Percentiles rank a stretch among this genome's conserved stretches.
These are phyloP conservation scores for Dimargaris cristalligena DNA, from an alignment of 192 early-diverging fungal genomes.

Conservation along the genomic window DNA sequence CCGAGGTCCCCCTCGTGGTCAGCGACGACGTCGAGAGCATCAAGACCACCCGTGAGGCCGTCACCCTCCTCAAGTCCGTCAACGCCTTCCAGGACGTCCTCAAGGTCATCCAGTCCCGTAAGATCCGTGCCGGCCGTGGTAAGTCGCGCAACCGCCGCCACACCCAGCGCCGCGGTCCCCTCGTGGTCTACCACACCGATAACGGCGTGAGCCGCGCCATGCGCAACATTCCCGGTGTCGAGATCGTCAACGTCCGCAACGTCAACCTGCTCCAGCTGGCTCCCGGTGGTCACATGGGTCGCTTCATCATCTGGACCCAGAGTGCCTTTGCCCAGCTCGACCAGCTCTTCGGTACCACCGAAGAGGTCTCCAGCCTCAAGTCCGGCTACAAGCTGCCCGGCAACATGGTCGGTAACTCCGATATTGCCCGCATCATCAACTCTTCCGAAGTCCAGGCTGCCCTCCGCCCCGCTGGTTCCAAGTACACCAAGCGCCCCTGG, in stretches of 20 bases:
- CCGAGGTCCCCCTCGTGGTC: slow-evolving; percentile 90
- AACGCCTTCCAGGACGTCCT: slow-evolving; percentile 88
- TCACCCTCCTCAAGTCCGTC: slow-evolving; percentile 75
- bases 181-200: slow-evolving; percentile 90
- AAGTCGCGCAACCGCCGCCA: slow-evolving; percentile 94
- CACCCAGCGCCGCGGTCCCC: slow-evolving; percentile 89
- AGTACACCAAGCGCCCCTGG: slow-evolving; percentile 77
- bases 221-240: slow-evolving; percentile 98
- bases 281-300: slow-evolving; percentile 96
- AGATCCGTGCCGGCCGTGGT: slow-evolving; percentile 89
- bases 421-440: slow-evolving; percentile 90
- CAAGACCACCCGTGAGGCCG: slow-evolving; percentile 86
- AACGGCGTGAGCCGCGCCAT: slow-evolving; percentile 86
- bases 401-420: slow-evolving; percentile 80
- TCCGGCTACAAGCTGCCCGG: slow-evolving; percentile 80
- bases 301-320: slow-evolving; percentile 98
- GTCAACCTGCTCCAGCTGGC: slow-evolving; percentile 97
- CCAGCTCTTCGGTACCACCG: slow-evolving; percentile 79
- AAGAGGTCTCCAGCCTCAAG: slow-evolving; percentile 64
- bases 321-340: slow-evolving; percentile 82
- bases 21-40: slow-evolving; percentile 59
- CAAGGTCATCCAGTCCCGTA: slow-evolving; percentile 89
- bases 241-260: slow-evolving; percentile 73
- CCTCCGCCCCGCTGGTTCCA: slow-evolving; percentile 64
- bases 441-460: slow-evolving; percentile 93